A percentile compares a stretch with the other conserved stretches of the same genome.
Conservation (phyloP, 2,329 filamentous ascomycete genomes). For the Emmonsiellopsis sp. region DNA sequence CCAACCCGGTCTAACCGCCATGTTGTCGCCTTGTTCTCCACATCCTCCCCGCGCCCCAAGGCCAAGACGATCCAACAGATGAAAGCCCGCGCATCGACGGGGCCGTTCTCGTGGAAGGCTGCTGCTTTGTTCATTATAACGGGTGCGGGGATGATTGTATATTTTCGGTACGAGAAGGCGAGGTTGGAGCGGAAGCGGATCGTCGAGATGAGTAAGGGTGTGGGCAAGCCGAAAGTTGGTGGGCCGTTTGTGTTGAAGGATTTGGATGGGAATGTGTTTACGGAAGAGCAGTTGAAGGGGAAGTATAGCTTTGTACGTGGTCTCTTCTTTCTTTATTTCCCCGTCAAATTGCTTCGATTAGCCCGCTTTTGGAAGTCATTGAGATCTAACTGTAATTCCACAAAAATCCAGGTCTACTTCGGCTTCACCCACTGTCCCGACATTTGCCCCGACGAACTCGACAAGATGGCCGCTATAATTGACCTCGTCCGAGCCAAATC, state of each 20-base stretch:
- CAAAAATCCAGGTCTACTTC: slow-evolving; percentile 76
- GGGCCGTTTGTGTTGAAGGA: slow-evolving; percentile 76
- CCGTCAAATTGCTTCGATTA: neutral
- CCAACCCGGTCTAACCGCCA: neutral
- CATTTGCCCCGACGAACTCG: slow-evolving; percentile 96
- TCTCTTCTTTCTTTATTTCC: neutral
- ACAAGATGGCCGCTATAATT: slow-evolving; percentile 97
- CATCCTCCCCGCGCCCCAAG: slow-evolving; percentile 20
- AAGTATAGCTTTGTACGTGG: slow-evolving; percentile 54
- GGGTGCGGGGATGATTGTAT: slow-evolving; percentile 69
- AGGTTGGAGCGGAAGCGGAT: slow-evolving; percentile 82
- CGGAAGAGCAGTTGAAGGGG: slow-evolving; percentile 73
- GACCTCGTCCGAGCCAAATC: slow-evolving; percentile 50
- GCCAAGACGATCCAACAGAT: slow-evolving; percentile 33
- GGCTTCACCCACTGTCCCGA: slow-evolving; percentile 97
- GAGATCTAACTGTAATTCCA: neutral
- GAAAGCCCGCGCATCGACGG: slow-evolving; percentile 30
- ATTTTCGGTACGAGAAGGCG: slow-evolving; percentile 89
- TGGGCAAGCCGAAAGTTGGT: slow-evolving; percentile 87
- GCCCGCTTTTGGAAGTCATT: neutral
- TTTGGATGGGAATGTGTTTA: slow-evolving; percentile 69
- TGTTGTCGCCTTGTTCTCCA: neutral
- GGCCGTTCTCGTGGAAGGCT: slow-evolving; percentile 86
- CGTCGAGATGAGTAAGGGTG: slow-evolving; percentile 84
- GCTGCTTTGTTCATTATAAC: slow-evolving; percentile 76